These are phyloP conservation scores for Pecoramyces ruminantium DNA, from an alignment of 192 early-diverging fungal genomes.

Conservation along the genomic window DNA sequence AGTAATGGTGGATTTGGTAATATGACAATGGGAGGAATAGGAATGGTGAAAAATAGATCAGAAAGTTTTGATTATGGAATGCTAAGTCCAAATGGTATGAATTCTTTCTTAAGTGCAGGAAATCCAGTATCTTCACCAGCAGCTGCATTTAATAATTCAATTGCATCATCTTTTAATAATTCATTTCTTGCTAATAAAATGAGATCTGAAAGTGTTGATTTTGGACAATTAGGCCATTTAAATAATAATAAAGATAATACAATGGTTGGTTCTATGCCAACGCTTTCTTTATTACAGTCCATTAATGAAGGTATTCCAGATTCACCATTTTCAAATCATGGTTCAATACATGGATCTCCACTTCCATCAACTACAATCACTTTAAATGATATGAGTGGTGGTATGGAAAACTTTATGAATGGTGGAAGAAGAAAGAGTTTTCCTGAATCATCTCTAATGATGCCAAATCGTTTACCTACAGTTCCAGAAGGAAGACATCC, in stretches of 20 bases:
- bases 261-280: background rate
- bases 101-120: background rate
- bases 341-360: background rate
- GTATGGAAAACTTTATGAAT: background rate
- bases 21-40: background rate
- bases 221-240: background rate
- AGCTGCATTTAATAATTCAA: background rate
- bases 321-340: background rate
- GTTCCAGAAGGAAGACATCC: background rate
- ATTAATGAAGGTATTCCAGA: background rate
- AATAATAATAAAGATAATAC: background rate
- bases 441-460: background rate
- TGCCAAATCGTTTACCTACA: background rate
- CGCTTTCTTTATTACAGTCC: background rate
- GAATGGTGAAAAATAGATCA: background rate
- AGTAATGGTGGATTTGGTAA: background rate
- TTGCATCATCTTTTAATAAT: background rate
- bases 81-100: background rate
- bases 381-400: background rate
- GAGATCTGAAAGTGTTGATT: background rate
- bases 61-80: background rate
- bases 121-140: background rate
- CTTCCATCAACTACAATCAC: background rate
- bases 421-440: background rate
- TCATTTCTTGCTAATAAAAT: background rate